phyloP scores from a whole-genome alignment of 164 flowering plant genomes.

The Liriodendron chinense region DNA sequence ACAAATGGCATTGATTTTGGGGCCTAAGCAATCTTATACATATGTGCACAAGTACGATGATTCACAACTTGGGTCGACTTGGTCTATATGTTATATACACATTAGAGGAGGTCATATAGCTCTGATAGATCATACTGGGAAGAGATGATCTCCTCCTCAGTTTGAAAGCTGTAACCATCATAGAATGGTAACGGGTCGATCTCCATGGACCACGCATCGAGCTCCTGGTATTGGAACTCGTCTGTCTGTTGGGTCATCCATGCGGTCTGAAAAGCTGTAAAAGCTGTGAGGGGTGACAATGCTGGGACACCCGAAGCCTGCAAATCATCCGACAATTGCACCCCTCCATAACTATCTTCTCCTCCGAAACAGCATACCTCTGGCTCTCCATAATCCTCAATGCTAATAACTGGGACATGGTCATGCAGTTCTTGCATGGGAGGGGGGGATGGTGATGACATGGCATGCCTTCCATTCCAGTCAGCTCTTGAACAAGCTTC shows the following conservation, averaged over 20 bases:
- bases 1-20: neutral
- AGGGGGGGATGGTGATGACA: slow-evolving; percentile 5
- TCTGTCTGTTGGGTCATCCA: slow-evolving; percentile 10
- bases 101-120: slow-evolving; percentile 10
- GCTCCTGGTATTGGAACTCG: slow-evolving; percentile 12
- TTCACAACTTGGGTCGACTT: neutral
- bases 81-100: neutral
- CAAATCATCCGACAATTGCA: slow-evolving; percentile 14
- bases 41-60: neutral
- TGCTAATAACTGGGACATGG: slow-evolving; percentile 13
- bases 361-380: slow-evolving; percentile 5
- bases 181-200: slow-evolving; percentile 14
- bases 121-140: slow-evolving; percentile 32
- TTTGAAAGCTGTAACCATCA: slow-evolving; percentile 17
- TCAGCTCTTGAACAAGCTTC: slow-evolving; percentile 64
- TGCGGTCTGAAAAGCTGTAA: slow-evolving; percentile 18
- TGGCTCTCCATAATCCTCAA: slow-evolving; percentile 11
- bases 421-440: neutral
- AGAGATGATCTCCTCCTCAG: slow-evolving; percentile 21
- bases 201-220: slow-evolving; percentile 32
- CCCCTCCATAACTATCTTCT: slow-evolving; percentile 1
- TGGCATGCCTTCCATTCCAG: slow-evolving; percentile 39
- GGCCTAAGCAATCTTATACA: neutral
- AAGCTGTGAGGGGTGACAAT: slow-evolving; percentile 9
- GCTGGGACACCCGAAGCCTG: slow-evolving; percentile 6